Evolutionary conservation across 805 yeast species (phyloP), one percentile per base, ranked within the genome.

Genomic region (Candida nanaspora): DNA sequence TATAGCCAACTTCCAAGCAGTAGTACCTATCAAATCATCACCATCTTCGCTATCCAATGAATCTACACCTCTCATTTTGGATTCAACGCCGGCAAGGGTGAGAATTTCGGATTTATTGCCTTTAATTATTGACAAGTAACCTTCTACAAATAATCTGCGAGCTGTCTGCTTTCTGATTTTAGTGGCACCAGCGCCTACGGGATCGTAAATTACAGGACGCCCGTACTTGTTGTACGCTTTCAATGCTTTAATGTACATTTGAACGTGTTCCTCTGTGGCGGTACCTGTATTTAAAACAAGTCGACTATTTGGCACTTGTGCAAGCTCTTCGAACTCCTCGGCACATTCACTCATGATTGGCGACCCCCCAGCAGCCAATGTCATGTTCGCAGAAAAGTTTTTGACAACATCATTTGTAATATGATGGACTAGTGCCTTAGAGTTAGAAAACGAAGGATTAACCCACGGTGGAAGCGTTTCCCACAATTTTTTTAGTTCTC

Each of bases 161-260:
- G 79, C 73, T 15, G 78, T 65, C 3, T 59, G 51, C 31, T 65
- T 63, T 43, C 97, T 69, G 5, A 75, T 70, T 3, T 53, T 42
- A 0, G 95, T 71, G 0, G 96, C 96, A 22, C 95, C 95, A 31
- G 82, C 86, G 1, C 88, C 97, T n/a, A 88, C 96, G 0, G 96
- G 97, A 57, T 88, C 97, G 49, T 83, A 80, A 0, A 88, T 76
- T 26, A 88, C 72, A 3, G 86, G 89, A 35, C 70, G 67, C 2
- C 74, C 74, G 13, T 57, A 49, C 13, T 52, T 55, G 53, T 82
- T 82, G 56, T 88, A 86, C 0, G 71, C 74, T 9, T 55, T 53
- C 16, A 82, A 58, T 0, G 91, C 95, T 2, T 53, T 50, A 19
- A 65, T 48, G 45, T 74, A 74, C 41, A 70, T 62, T 0, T 59